Evolutionary conservation across 2,329 filamentous ascomycete genomes (phyloP), one percentile per base, ranked within the genome.

Genomic region (Aspergillus spinulosporus): DNA sequence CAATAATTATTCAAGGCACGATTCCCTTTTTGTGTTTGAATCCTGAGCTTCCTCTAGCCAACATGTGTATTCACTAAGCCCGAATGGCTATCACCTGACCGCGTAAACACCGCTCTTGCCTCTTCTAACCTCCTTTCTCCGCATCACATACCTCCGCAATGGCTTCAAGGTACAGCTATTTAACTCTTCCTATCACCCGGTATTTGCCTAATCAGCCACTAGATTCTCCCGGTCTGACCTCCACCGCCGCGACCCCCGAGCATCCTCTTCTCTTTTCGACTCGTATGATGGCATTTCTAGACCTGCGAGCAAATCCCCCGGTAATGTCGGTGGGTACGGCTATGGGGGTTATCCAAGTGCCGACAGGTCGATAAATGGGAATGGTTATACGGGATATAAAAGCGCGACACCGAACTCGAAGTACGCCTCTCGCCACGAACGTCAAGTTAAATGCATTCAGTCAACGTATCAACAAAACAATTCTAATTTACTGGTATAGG

Each of bases 241-340:
- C 60, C 88, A 90, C 73, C 88, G 91, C 78, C 72, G 74, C 54
- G 74, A 76, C 83, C 88, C 78, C 81, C 90, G 78, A 82, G 85
- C 68, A 80, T 72, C 88, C 68, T 87, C 84, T 69, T 86, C 86
- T 62, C 84, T 92, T 62, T 92, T 92, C 76, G 87, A 88, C 64
- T 86, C 86, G 65, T 92, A 91, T 75, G 85, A 82, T 61, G 82
- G 82, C 64, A 77, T 78, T 68, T 79, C 77, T 59, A 68, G 73
- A 31, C 72, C 74, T 3, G 64, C 65, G 28, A 75, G 71, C 58
- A 69, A 68, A 57, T 76, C 74, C 11, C 74, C 75, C 6, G 72
- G 66, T 26, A 66, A 63, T 72, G 72, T 82, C 44, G 86, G 87
- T 69, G 80, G 81, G 54, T 83, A 84, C 64, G 69, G 74, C 29